Conservation (phyloP, 257 asterid species). For the Solanum sparsipilum region DNA sequence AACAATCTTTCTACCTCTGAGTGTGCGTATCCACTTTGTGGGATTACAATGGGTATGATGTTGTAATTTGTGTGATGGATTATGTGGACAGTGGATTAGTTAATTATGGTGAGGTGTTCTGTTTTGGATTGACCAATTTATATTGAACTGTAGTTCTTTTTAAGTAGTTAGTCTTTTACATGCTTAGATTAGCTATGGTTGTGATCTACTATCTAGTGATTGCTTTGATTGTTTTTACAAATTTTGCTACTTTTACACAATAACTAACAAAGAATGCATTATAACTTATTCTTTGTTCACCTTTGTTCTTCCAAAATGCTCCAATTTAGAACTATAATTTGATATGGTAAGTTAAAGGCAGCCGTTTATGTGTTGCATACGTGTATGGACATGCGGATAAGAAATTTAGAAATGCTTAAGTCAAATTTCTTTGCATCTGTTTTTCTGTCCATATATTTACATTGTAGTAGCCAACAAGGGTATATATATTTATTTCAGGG, state of each 20-base stretch:
- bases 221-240: background rate
- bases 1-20: background rate
- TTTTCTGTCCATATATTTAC: background rate
- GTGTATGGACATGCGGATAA: too few relatives aligned
- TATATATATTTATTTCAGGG: constrained; percentile 30
- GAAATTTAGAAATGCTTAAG: background rate
- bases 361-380: too few relatives aligned
- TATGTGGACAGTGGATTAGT: background rate
- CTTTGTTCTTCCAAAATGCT: background rate
- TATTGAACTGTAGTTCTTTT: background rate
- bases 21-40: background rate
- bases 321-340: too few relatives aligned
- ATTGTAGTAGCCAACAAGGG: background rate
- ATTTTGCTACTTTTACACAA: too few relatives aligned
- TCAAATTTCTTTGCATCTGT: background rate
- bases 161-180: background rate
- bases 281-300: background rate
- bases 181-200: background rate
- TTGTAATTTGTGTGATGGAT: background rate
- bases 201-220: background rate
- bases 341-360: too few relatives aligned
- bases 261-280: background rate
- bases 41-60: background rate
- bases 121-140: background rate
- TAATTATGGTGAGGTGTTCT: background rate